phyloP scores from a whole-genome alignment of 179 eudicot genomes.

The Silene noctiflora region DNA sequence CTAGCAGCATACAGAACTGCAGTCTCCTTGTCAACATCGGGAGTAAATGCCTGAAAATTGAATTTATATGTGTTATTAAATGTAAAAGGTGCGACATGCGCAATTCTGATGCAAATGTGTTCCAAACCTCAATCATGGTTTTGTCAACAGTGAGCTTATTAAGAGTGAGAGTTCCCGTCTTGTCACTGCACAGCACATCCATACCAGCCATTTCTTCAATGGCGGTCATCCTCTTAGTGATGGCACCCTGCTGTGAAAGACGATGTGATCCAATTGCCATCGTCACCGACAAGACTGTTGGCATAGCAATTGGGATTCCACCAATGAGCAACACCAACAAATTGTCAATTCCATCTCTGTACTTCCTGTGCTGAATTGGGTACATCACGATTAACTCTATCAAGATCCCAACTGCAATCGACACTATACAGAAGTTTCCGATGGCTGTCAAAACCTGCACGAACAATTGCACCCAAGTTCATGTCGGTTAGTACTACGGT shows the following conservation, averaged over 20 bases:
- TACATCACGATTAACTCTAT: constrained; percentile 15
- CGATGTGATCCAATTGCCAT: constrained; percentile 17
- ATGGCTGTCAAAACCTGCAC: constrained; percentile 10
- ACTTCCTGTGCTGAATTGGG: constrained; percentile 9
- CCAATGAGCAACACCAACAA: constrained; percentile 15
- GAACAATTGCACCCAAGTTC: background rate
- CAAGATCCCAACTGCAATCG: constrained; percentile 7
- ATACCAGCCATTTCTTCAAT: constrained; percentile 20
- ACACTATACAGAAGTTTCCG: constrained; percentile 15
- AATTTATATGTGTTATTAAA: no score
- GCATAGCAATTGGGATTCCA: constrained; percentile 19
- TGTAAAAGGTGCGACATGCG: background rate
- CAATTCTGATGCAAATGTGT: background rate
- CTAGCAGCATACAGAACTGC: constrained; percentile 65
- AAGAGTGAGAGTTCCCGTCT: constrained; percentile 13
- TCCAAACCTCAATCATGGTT: constrained; percentile 14
- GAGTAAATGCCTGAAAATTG: constrained; percentile 43
- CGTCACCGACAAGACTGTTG: constrained; percentile 15
- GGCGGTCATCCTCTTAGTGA: constrained; percentile 14
- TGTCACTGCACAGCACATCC: constrained; percentile 16
- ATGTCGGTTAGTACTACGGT: background rate
- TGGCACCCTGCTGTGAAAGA: constrained; percentile 19
- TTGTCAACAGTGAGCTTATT: constrained; percentile 13
- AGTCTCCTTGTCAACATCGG: constrained; percentile 50
- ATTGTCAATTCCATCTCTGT: constrained; percentile 17